phyloP scores from a whole-genome alignment of 2,329 filamentous ascomycete genomes.

The Monosporascus sp. region DNA sequence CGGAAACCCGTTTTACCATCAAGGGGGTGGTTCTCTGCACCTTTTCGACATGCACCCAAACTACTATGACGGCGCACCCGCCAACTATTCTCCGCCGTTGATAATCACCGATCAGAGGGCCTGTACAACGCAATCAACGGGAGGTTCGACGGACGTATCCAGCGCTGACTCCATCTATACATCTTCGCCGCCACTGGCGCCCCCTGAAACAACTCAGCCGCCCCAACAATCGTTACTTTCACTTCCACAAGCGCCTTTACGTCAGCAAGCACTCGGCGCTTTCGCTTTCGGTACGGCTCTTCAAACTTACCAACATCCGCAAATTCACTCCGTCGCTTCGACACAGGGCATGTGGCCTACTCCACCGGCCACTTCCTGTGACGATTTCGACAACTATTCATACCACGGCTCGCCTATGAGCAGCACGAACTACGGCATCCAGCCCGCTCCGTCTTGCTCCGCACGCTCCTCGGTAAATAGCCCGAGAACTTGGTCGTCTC shows the following conservation, averaged over 20 bases:
- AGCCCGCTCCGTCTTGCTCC: slow-evolving; percentile 4
- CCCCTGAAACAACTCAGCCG: slow-evolving; percentile 10
- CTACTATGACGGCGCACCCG: slow-evolving; percentile 18
- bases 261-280: neutral
- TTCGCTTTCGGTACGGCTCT: slow-evolving; percentile 6
- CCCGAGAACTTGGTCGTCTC: slow-evolving; percentile 26
- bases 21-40: neutral
- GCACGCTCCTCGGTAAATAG: slow-evolving; percentile 13
- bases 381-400: slow-evolving; percentile 33
- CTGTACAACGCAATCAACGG: slow-evolving; percentile 20
- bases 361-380: slow-evolving; percentile 28
- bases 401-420: slow-evolving; percentile 28
- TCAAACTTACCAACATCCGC: slow-evolving; percentile 11
- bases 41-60: slow-evolving; percentile 15
- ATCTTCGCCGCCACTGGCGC: slow-evolving; percentile 13
- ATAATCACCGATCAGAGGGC: slow-evolving; percentile 6
- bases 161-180: slow-evolving; percentile 8
- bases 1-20: neutral
- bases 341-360: slow-evolving; percentile 27
- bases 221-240: slow-evolving; percentile 6
- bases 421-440: slow-evolving; percentile 5
- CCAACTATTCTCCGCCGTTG: slow-evolving; percentile 10
- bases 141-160: slow-evolving; percentile 5
- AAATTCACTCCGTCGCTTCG: slow-evolving; percentile 17
- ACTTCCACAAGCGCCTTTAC: neutral